Evolutionary conservation across 306 rosid genomes (phyloP).

Genomic region (Cicer judaicum): DNA sequence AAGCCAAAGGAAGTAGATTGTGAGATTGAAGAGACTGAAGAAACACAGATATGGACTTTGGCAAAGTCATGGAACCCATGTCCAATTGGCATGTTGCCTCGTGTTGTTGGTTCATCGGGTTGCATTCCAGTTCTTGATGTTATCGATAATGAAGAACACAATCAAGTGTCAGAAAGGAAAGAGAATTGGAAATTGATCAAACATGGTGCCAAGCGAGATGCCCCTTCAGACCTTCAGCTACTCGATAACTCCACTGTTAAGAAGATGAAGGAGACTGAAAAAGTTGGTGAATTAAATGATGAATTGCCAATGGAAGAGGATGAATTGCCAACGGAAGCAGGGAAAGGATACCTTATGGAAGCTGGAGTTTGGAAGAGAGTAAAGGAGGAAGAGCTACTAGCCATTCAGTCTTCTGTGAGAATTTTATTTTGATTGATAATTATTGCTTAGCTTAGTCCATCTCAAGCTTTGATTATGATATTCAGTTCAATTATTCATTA

Average conservation of each 20-base stretch:
- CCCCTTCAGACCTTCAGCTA: conserved; percentile 51
- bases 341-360: conserved; percentile 56
- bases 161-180: conserved; percentile 39
- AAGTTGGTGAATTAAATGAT: conserved; percentile 31
- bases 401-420: conserved; percentile 64
- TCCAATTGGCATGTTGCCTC: conserved; percentile 94
- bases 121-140: conserved; percentile 66
- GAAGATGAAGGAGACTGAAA: conserved; percentile 60
- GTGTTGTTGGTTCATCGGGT: conserved; percentile 67
- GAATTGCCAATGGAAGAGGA: conserved; percentile 42
- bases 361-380: conserved; percentile 71
- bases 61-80: conserved; percentile 84
- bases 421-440: conserved; percentile 54
- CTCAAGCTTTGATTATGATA: conserved; percentile 1
- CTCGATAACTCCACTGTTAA: conserved; percentile 57
- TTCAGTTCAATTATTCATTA: neutral
- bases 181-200: conserved; percentile 44
- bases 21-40: conserved; percentile 34
- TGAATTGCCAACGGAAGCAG: conserved; percentile 39
- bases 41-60: conserved; percentile 61
- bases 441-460: conserved; percentile 7
- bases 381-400: conserved; percentile 62
- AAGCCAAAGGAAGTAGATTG: conserved; percentile 35
- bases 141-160: conserved; percentile 18
- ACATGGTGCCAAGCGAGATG: conserved; percentile 56